Conservation (phyloP, 2,329 filamentous ascomycete species). For the Fusarium longipes region DNA sequence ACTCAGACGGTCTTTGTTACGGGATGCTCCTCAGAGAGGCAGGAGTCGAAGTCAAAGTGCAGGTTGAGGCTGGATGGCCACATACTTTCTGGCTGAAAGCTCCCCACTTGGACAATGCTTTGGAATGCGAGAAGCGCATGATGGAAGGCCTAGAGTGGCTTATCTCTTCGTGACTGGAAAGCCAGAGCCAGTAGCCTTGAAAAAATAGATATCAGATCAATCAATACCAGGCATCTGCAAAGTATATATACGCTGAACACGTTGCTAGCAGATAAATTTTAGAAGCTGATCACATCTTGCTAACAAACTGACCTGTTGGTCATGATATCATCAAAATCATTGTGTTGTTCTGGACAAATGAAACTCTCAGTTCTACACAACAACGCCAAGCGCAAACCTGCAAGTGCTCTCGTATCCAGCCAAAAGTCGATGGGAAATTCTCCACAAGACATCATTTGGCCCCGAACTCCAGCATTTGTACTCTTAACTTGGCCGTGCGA, state of each 20-base stretch:
- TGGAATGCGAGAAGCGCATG: constrained; percentile 57
- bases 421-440: constrained; percentile 28
- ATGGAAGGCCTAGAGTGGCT: constrained; percentile 57
- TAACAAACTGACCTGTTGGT: background rate
- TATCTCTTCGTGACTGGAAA: constrained; percentile 17
- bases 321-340: constrained; percentile 20
- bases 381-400: constrained; percentile 30
- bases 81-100: constrained; percentile 65
- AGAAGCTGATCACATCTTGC: background rate
- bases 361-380: constrained; percentile 31
- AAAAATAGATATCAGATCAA: too few species aligned
- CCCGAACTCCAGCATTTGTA: constrained; percentile 35
- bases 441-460: constrained; percentile 29
- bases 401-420: constrained; percentile 29
- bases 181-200: too few species aligned
- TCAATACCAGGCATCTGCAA: background rate
- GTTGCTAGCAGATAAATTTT: too few species aligned
- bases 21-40: constrained; percentile 55
- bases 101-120: constrained; percentile 55
- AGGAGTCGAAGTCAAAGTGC: constrained; percentile 55
- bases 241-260: background rate
- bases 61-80: constrained; percentile 60
- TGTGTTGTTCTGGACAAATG: constrained; percentile 13
- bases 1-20: constrained; percentile 64
- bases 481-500: constrained; percentile 9